phyloP scores from a whole-genome alignment of 2,329 filamentous ascomycete species.

The Grosmannia clavigera region DNA sequence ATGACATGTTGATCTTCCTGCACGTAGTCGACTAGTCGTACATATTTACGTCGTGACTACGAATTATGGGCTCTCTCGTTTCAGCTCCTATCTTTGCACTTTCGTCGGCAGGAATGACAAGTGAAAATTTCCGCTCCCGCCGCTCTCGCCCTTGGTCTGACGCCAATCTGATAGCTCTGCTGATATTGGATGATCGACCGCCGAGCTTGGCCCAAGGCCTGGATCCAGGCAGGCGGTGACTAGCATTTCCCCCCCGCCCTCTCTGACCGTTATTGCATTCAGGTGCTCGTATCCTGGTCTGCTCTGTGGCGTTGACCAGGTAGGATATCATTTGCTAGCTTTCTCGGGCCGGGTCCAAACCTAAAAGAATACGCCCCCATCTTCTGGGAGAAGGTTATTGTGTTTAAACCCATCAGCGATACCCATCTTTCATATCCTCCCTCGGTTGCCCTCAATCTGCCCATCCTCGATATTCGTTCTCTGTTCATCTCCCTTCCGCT shows the following conservation, averaged over 20 bases:
- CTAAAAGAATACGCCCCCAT: background rate
- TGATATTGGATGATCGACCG: background rate
- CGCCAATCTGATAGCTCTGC: background rate
- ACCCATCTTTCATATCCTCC: background rate
- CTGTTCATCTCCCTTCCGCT: background rate
- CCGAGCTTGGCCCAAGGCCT: background rate
- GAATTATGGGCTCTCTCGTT: too few relatives aligned
- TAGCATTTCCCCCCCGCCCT: background rate
- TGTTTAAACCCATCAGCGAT: background rate
- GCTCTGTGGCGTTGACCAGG: background rate
- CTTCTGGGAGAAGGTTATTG: background rate
- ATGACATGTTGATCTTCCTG: too few relatives aligned
- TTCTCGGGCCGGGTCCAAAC: background rate
- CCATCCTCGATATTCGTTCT: background rate
- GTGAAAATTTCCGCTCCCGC: too few relatives aligned
- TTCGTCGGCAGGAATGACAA: too few relatives aligned
- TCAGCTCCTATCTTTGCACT: too few relatives aligned
- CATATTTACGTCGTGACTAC: too few relatives aligned
- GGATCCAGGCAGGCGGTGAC: background rate
- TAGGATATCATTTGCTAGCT: background rate
- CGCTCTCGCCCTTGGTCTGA: background rate
- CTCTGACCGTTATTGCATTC: background rate
- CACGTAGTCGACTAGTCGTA: too few relatives aligned
- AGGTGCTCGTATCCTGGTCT: background rate
- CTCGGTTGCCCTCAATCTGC: background rate